phyloP scores from a whole-genome alignment of 176 grass and related monocot species.

The Juncus effusus region DNA sequence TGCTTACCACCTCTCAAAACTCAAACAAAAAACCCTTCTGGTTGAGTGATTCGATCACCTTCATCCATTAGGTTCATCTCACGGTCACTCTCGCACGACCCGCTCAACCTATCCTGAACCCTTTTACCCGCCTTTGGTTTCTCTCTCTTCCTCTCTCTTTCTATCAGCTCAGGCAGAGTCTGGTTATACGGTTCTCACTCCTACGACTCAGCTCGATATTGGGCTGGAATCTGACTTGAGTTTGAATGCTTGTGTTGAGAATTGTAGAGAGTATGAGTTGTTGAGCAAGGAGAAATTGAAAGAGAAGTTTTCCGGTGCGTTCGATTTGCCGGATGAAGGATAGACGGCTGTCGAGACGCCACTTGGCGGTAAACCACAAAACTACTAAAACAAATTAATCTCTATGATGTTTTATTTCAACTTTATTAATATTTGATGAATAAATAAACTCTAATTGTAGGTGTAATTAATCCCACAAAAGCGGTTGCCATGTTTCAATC shows the following conservation, averaged over 20 bases:
- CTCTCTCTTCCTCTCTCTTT: conserved; percentile 52
- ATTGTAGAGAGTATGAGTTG: not conserved
- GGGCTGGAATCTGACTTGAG: conserved; percentile 34
- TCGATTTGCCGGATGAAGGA: conserved; percentile 40
- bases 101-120: conserved; percentile 70
- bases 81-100: conserved; percentile 93
- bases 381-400: not conserved
- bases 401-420: not conserved
- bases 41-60: conserved; percentile 86
- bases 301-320: conserved; percentile 33
- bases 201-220: conserved; percentile 60
- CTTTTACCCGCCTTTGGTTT: conserved; percentile 74
- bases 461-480: conserved; percentile 86
- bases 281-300: not conserved
- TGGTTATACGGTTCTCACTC: conserved; percentile 62
- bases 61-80: conserved; percentile 77
- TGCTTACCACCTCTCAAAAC: conserved; percentile 54
- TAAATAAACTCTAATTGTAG: conserved; percentile 15
- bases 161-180: conserved; percentile 50
- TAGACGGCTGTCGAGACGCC: conserved; percentile 48
- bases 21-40: conserved; percentile 44
- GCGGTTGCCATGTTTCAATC: conserved; percentile 93
- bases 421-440: conserved; percentile 7
- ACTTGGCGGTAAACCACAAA: conserved; percentile 8
- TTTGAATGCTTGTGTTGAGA: conserved; percentile 24